Evolutionary conservation across 1,284 basidiomycete genomes (phyloP).

Genomic region (Cutaneotrichosporon spelunceum): DNA sequence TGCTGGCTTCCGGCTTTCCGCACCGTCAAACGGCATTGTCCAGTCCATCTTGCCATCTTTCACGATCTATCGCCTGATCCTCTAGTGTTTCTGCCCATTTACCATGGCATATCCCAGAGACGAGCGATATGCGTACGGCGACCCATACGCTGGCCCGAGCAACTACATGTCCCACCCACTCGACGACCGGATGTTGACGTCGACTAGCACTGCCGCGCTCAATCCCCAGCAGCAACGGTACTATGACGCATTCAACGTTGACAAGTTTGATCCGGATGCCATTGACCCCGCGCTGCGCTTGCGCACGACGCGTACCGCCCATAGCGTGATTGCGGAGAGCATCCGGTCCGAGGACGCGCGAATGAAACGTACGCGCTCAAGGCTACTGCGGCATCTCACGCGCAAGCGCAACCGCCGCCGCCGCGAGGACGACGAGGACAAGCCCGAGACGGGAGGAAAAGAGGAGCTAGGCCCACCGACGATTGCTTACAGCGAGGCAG

Average conservation of each 20-base stretch:
- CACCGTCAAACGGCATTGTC: neutral
- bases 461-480: slow-evolving; percentile 2
- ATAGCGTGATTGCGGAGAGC: slow-evolving; percentile 80
- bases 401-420: slow-evolving; percentile 5
- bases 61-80: neutral
- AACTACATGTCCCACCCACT: slow-evolving; percentile 8
- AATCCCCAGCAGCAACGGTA: slow-evolving; percentile 7
- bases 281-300: slow-evolving; percentile 82
- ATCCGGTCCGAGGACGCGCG: slow-evolving; percentile 71
- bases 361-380: slow-evolving; percentile 57
- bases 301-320: slow-evolving; percentile 81
- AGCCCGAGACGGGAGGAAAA: neutral
- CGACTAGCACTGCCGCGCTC: slow-evolving; percentile 1
- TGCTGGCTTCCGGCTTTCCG: neutral
- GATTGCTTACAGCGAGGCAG: slow-evolving; percentile 6
- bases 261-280: slow-evolving; percentile 45
- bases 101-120: neutral
- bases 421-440: neutral
- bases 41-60: neutral
- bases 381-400: slow-evolving; percentile 54
- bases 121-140: slow-evolving; percentile 1
- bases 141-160: slow-evolving; percentile 7
- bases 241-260: slow-evolving; percentile 29
- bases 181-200: slow-evolving; percentile 1
- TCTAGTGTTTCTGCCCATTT: neutral